phyloP scores from a whole-genome alignment of 768 basidiomycete genomes.

The Epithele typhae region DNA sequence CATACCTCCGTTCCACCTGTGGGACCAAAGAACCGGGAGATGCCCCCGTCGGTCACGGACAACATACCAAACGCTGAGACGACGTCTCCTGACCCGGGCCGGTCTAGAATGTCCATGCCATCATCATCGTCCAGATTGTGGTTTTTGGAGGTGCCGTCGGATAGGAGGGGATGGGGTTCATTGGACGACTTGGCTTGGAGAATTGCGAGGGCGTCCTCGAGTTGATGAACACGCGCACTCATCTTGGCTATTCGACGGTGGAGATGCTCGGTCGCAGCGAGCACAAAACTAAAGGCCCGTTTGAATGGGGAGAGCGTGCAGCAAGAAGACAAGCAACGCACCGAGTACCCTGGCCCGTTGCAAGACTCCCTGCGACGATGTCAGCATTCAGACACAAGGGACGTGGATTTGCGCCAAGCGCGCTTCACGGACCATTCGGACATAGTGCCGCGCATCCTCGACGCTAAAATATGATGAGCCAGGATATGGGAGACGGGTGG shows the following conservation, averaged over 20 bases:
- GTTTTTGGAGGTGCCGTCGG: constrained; percentile 44
- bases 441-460: constrained; percentile 67
- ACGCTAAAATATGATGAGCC: constrained; percentile 26
- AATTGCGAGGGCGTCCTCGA: constrained; percentile 65
- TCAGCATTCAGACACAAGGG: background rate
- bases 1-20: constrained; percentile 67
- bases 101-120: constrained; percentile 9
- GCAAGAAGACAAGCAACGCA: constrained; percentile 19
- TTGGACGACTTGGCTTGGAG: constrained; percentile 48
- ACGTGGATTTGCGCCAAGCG: no score
- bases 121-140: constrained; percentile 34
- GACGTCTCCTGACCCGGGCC: constrained; percentile 33
- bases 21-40: constrained; percentile 73
- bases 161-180: constrained; percentile 54
- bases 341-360: constrained; percentile 79
- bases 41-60: constrained; percentile 63
- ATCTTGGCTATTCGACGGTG: constrained; percentile 64
- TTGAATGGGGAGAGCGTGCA: constrained; percentile 1
- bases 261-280: constrained; percentile 62
- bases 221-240: constrained; percentile 60
- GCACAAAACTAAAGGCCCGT: constrained; percentile 44
- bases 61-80: constrained; percentile 61
- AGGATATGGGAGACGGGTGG: background rate
- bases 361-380: constrained; percentile 50
- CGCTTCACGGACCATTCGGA: constrained; percentile 52